A percentile compares a stretch with the other conserved stretches of the same genome.
phyloP scores from a whole-genome alignment of 352 stramenopile genomes.

The Sclerospora graminicola region DNA sequence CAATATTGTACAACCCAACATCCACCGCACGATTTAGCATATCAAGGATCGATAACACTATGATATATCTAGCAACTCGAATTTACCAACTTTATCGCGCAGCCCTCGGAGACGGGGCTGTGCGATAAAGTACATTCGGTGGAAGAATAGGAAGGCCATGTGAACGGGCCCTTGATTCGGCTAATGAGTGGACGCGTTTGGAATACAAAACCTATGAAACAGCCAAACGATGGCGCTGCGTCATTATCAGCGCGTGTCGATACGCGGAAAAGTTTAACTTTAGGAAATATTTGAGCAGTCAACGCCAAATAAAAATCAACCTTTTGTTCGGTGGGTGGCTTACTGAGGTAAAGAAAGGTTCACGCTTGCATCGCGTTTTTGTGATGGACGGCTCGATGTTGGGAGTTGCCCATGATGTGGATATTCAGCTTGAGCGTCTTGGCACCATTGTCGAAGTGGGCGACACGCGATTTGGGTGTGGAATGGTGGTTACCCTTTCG shows the following conservation, averaged over 20 bases:
- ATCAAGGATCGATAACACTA: no score
- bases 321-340: conserved; percentile 72
- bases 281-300: conserved; percentile 60
- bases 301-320: conserved; percentile 51
- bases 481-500: conserved; percentile 55
- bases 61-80: no score
- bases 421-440: conserved; percentile 61
- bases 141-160: no score
- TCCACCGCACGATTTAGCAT: no score
- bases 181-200: conserved; percentile 59
- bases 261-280: conserved; percentile 45
- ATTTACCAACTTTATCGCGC: no score
- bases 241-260: conserved; percentile 37
- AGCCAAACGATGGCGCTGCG: no score
- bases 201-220: no score
- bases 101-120: no score
- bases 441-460: conserved; percentile 52
- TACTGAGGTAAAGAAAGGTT: no score
- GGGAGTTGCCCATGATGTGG: conserved; percentile 64
- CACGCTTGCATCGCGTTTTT: conserved; percentile 56
- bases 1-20: no score
- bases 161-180: conserved; percentile 54
- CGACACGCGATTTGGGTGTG: conserved; percentile 51
- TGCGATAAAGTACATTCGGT: no score
- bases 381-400: conserved; percentile 61